These are phyloP conservation scores for Cladosporium austrohemisphaericum DNA, from an alignment of 2,329 filamentous ascomycete species.

Conservation along the genomic window DNA sequence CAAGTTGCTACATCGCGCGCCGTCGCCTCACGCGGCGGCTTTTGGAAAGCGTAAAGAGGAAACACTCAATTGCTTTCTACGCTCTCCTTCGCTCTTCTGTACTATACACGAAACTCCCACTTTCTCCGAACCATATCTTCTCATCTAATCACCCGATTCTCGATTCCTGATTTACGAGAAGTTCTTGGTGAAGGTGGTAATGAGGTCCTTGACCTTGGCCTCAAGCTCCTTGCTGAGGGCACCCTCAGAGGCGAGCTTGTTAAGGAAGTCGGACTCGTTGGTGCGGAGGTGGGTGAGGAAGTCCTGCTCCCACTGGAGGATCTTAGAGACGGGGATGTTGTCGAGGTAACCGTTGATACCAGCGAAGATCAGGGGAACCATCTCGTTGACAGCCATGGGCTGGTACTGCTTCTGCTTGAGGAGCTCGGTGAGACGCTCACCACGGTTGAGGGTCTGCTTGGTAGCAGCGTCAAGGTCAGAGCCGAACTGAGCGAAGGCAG, in stretches of 20 bases:
- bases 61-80: constrained; percentile 16
- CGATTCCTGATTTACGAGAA: constrained; percentile 53
- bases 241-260: constrained; percentile 92
- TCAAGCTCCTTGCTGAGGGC: constrained; percentile 92
- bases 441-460: constrained; percentile 96
- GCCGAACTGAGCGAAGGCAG: constrained; percentile 99
- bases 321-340: constrained; percentile 80
- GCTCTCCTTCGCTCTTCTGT: constrained; percentile 28
- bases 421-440: constrained; percentile 97
- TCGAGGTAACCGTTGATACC: constrained; percentile 98
- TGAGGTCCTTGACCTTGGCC: constrained; percentile 73
- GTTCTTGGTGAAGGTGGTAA: constrained; percentile 85
- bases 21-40: constrained; percentile 16
- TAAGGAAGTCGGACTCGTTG: constrained; percentile 80
- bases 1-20: constrained; percentile 21
- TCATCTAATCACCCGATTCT: constrained; percentile 15
- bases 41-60: constrained; percentile 17
- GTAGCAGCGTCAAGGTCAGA: constrained; percentile 98
- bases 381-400: constrained; percentile 98
- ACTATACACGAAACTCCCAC: constrained; percentile 29
- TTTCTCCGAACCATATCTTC: constrained; percentile 16
- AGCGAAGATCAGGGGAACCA: constrained; percentile 98
- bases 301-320: constrained; percentile 90
- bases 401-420: constrained; percentile 99
- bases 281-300: constrained; percentile 88